Evolutionary conservation across 208 protist genomes (phyloP), one percentile per base, ranked within the genome.

Genomic region (Borovskyia barvae): DNA sequence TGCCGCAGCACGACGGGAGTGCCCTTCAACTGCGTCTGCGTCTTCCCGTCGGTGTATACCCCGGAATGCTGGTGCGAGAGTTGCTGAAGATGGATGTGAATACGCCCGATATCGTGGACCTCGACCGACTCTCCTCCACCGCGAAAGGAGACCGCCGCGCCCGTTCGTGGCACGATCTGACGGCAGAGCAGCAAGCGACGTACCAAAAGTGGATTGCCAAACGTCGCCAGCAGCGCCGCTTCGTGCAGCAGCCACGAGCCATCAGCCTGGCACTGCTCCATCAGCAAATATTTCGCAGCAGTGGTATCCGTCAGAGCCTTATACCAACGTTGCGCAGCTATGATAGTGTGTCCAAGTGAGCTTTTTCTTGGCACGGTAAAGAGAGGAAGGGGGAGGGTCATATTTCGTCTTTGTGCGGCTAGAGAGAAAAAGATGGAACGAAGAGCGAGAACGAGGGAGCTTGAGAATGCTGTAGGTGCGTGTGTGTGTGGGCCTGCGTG

Each of bases 31-130:
- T 95, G 39, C 66, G 47, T 8, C 75, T 92, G 26, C 57, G 65
- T 9, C 72, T 95, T 5, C 85, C 89, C 0, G 56, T 70, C 14
- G 73, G 76, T 19, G 84, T 89, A 12, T 93, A 92, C 43, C 74
- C 85, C 6, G 71, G 75, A 28, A 91, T 89, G 85, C 41, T 95
- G 36, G 53, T 95, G 25, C 83, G 89, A 2, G 85, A 95, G 55
- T 52, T 95, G 32, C 77, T 78, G 40, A 95, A 95, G 75, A 82
- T 75, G 50, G 89, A 95, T 46, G 85, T 95, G 20, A 90, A 75
- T 68, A 80, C 70, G 25, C 73, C 82, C 17, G 88, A 94, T 37
- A 58, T 85, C 11, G 79, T 94, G 11, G 77, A 88, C 50, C 75
- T 93, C 41, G 78, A 93, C 50, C 49, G 72, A 22, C 35, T 69